Base-by-base conservation (phyloP, 768 basidiomycete species). In the Russula lepida region DNA sequence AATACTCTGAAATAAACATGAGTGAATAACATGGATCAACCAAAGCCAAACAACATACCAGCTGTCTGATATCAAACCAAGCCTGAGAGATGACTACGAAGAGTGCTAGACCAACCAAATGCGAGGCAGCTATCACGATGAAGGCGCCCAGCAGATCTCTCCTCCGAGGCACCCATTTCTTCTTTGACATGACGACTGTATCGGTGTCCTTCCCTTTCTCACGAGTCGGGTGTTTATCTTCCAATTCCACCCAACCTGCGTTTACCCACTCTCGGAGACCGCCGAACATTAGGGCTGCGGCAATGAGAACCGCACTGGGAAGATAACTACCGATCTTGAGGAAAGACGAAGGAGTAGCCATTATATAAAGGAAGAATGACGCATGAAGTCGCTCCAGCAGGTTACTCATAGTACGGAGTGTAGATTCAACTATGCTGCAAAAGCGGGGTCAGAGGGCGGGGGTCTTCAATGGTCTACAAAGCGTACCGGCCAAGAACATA, bases 291-390 rank as follows among this genome's bases (percentile, higher is more conserved):
- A 97, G 81, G 0, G 86, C 88, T 13, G 90, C 80, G 39, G 91
- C 89, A 57, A 97, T 80, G 3, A 98, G 71, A 39, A 98, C 80
- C 0, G 84, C 90, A 58, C 90, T 91, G 0, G 95, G 95, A 7
- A 99, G 79, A 72, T 92, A 99, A 67, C 78, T 83, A 2, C 94
- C 95, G 30, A 98, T 92, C 70, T 95, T 90, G 67, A 92, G 80
- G 74, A 95, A 97, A 1, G 78, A 80, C 6, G 74, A 76, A 1
- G 84, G 78, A 41, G 76, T 75, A 15, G 87, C 81, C 61, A 92
- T 74, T 63, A 98, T 78, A 74, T 95, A 98, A 76, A 98, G 94
- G 77, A 98, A 98, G 74, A 95, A 95, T 0, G 95, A 98, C 2
- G 95, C 95, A 71, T 99, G 97, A 23, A 98, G 83, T 17, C 97